Evolutionary conservation across 192 early-diverging fungal species (phyloP).

Genomic region (Entomortierella beljakovae): DNA sequence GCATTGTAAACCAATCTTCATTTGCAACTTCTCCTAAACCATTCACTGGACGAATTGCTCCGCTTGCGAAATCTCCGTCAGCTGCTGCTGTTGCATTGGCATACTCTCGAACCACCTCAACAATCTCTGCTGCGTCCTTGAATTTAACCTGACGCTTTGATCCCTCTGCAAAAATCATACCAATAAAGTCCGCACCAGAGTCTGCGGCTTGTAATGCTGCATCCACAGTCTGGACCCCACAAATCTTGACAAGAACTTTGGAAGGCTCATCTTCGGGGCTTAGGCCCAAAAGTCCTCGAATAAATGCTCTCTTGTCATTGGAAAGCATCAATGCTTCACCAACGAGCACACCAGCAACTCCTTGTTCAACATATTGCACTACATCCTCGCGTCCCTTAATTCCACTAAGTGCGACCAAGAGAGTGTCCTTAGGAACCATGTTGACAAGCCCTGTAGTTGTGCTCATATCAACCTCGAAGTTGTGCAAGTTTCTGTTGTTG

Average conservation of each 20-base stretch:
- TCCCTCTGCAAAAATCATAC: conserved; percentile 91
- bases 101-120: conserved; percentile 68
- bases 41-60: background rate
- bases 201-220: conserved; percentile 83
- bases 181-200: conserved; percentile 90
- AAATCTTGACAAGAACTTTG: conserved; percentile 86
- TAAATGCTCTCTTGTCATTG: conserved; percentile 78
- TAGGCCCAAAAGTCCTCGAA: conserved; percentile 72
- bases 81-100: conserved; percentile 35
- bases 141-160: conserved; percentile 82
- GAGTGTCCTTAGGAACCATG: conserved; percentile 79
- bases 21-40: conserved; percentile 20
- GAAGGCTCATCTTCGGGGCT: conserved; percentile 25
- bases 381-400: conserved; percentile 89
- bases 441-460: conserved; percentile 83
- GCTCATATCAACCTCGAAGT: conserved; percentile 94
- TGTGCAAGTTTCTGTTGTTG: conserved; percentile 98
- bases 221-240: conserved; percentile 86
- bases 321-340: conserved; percentile 96
- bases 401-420: conserved; percentile 92
- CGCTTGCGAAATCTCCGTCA: background rate
- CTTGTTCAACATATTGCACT: conserved; percentile 78
- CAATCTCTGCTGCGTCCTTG: conserved; percentile 76
- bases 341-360: conserved; percentile 87
- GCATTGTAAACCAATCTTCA: conserved; percentile 63